Evolutionary conservation across 148 eudicot species (phyloP).

Genomic region (Polygonum aviculare): DNA sequence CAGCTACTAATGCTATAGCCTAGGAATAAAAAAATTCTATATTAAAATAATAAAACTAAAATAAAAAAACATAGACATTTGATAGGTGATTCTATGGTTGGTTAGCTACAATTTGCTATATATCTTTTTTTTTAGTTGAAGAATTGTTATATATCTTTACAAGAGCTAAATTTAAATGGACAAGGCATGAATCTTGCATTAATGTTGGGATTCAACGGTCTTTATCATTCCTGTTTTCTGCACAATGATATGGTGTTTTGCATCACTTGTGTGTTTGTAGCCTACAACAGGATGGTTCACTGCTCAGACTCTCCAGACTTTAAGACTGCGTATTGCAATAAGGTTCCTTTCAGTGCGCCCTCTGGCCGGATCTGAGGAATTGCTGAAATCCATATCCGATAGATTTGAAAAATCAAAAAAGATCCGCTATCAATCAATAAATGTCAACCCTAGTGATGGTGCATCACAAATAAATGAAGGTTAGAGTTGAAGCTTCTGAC

Average conservation of each 20-base stretch:
- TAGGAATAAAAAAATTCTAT: too few relatives aligned
- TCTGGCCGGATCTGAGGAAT: slow-evolving; percentile 45
- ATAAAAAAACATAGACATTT: too few relatives aligned
- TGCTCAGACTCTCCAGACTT: slow-evolving; percentile 31
- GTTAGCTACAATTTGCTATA: too few relatives aligned
- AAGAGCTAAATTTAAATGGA: too few relatives aligned
- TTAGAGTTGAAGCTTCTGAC: slow-evolving; percentile 11
- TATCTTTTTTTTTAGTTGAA: too few relatives aligned
- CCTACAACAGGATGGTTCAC: slow-evolving; percentile 78
- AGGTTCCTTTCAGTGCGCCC: slow-evolving; percentile 73
- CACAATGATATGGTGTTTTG: not conserved
- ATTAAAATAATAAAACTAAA: too few relatives aligned
- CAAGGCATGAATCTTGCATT: too few relatives aligned
- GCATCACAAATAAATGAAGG: slow-evolving; percentile 43
- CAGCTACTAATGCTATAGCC: too few relatives aligned
- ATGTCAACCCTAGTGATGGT: slow-evolving; percentile 35
- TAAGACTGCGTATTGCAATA: slow-evolving; percentile 51
- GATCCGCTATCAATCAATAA: slow-evolving; percentile 24
- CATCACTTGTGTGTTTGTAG: slow-evolving; percentile 24
- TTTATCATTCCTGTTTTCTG: not conserved
- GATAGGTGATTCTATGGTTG: too few relatives aligned
- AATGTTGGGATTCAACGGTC: not conserved
- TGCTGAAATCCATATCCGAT: slow-evolving; percentile 34
- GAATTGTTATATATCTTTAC: too few relatives aligned
- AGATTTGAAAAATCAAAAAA: slow-evolving; percentile 66